Percentiles rank a stretch among this genome's conserved stretches.
Evolutionary conservation across 768 basidiomycete species (phyloP).

Genomic region (Pleurotus pulmonarius): DNA sequence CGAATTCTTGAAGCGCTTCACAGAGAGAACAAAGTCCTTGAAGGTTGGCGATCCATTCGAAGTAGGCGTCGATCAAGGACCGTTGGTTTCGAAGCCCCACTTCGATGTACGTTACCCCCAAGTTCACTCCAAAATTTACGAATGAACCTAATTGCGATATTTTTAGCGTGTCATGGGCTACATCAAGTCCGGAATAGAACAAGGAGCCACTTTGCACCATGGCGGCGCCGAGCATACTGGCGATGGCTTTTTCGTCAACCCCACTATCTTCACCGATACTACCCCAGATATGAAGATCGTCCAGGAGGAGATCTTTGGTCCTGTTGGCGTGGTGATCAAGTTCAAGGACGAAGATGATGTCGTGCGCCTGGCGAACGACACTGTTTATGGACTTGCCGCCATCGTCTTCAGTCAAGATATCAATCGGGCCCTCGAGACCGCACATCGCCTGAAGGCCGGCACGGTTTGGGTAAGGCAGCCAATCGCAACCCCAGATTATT

Average conservation of each 20-base stretch:
- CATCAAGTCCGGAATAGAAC: constrained; percentile 63
- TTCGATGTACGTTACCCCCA: constrained; percentile 52
- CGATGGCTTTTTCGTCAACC: constrained; percentile 57
- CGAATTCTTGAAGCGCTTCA: constrained; percentile 63
- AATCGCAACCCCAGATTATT: no score
- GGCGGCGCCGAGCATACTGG: constrained; percentile 58
- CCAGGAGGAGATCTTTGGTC: constrained; percentile 69
- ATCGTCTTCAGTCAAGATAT: constrained; percentile 83
- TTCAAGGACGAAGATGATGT: constrained; percentile 65
- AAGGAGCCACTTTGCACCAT: constrained; percentile 58
- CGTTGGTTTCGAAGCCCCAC: constrained; percentile 74
- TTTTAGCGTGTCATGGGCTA: constrained; percentile 63
- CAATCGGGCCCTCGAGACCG: constrained; percentile 66
- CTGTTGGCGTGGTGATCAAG: constrained; percentile 65
- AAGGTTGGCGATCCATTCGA: constrained; percentile 74
- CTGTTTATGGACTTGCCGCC: constrained; percentile 82
- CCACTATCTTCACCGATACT: constrained; percentile 63
- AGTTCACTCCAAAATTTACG: neutral
- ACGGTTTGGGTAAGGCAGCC: constrained; percentile 58
- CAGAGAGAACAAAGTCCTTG: constrained; percentile 46
- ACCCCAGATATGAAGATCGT: constrained; percentile 66
- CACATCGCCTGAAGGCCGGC: constrained; percentile 76
- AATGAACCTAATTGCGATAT: neutral
- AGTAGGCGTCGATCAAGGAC: constrained; percentile 62
- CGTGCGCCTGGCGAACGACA: constrained; percentile 78